Conservation (phyloP, 768 basidiomycete genomes). For the Boletus subparvulus region DNA sequence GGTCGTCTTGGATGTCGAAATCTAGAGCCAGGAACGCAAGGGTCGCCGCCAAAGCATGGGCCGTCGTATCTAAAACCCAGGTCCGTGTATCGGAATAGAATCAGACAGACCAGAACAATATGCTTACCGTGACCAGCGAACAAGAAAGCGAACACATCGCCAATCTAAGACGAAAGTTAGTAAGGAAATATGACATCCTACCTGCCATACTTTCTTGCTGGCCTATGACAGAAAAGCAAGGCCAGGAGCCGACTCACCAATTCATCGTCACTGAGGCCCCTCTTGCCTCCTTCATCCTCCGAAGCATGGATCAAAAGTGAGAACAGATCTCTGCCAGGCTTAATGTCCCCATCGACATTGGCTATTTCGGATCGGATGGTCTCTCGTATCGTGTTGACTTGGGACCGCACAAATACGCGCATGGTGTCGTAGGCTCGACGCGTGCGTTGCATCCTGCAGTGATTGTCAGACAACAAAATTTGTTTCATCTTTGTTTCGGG, state of each 20-base stretch:
- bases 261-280: conserved; percentile 13
- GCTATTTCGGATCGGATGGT: neutral
- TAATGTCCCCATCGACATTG: neutral
- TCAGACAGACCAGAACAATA: too few relatives aligned
- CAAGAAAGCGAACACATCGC: too few relatives aligned
- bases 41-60: too few relatives aligned
- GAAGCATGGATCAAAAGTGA: conserved; percentile 17
- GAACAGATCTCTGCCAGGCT: conserved; percentile 10
- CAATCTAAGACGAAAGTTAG: neutral
- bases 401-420: conserved; percentile 17
- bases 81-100: too few relatives aligned
- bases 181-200: neutral
- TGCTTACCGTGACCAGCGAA: too few relatives aligned
- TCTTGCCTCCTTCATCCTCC: conserved; percentile 16
- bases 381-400: conserved; percentile 5
- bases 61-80: too few relatives aligned
- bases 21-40: too few relatives aligned
- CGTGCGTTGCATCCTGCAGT: conserved; percentile 14
- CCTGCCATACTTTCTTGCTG: neutral
- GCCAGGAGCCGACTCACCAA: conserved; percentile 4
- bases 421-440: conserved; percentile 20
- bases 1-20: too few relatives aligned
- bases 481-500: neutral
- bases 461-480: neutral
- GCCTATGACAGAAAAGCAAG: too few relatives aligned